Base-by-base conservation (phyloP, 116 monocot genomes). In the Posidonia oceanica region DNA sequence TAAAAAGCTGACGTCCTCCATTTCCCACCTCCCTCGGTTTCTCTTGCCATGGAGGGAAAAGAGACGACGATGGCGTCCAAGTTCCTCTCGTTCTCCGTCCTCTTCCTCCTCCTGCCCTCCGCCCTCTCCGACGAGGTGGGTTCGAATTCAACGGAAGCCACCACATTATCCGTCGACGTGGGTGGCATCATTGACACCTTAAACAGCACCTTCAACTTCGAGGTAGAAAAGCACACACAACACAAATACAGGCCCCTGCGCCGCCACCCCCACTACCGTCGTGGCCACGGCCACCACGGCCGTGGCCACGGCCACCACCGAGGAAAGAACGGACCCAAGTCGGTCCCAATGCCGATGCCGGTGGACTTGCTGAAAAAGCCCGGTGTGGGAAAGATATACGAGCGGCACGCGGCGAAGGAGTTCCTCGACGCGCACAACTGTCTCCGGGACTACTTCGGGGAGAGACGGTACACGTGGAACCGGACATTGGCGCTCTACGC, bases 401-500 rank as follows among this genome's bases (percentile, higher is more conserved):
- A 40, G 44, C 20, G 54, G 36, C 69, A 52, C 54, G 63, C 59
- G 14, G 16, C 79, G 0, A 38, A 59, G 37, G 81, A 81, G 62
- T 88, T 85, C 78, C 52, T 88, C 8, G 4, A 52, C 3, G 61
- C 66, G 29, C 88, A 88, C 81, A 88, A 88, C 80, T 6, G 14
- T 17, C 23, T 79, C 10, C 73, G 88, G 1, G 20, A 52, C 2
- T 39, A 11, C 48, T 52, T 70, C 55, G 71, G 77, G 11, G 73
- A 72, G 75, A 13, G 4, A 17, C 81, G 79, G 4, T 42, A 74
- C 16, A 22, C 2, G 40, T 90, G 90, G 90, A 73, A 83, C 81
- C n/a, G 20, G 23, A 70, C 66, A 23, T 62, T 90, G 38, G 86
- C 86, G 0, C 17, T 52, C 16, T 62, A 67, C 57, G 90, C 90